Conservation (phyloP, 768 basidiomycete genomes). For the Obba rivulosa region DNA sequence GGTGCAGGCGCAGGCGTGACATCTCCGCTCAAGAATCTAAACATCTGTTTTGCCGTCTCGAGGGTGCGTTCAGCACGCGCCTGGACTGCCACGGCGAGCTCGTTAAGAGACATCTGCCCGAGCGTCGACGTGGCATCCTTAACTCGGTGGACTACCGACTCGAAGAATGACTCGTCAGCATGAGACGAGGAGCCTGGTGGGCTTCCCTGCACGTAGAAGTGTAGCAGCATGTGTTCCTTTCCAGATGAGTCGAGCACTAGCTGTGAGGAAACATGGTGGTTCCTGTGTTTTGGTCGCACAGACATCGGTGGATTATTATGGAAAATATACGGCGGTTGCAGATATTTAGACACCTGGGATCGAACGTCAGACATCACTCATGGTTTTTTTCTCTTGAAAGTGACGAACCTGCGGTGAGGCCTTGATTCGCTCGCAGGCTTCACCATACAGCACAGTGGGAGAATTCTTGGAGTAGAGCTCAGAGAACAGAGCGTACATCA, state of each 20-base stretch:
- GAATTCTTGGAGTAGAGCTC: constrained; percentile 88
- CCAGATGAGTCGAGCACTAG: constrained; percentile 68
- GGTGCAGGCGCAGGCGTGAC: constrained; percentile 33
- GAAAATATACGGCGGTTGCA: constrained; percentile 64
- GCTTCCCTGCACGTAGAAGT: constrained; percentile 72
- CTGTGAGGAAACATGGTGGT: constrained; percentile 76
- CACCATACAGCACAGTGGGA: constrained; percentile 72
- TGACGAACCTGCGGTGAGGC: constrained; percentile 38
- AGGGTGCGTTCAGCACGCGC: constrained; percentile 33
- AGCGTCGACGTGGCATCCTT: constrained; percentile 34
- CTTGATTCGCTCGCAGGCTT: constrained; percentile 47
- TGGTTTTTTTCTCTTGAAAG: no score
- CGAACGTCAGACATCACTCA: not conserved
- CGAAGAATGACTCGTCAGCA: constrained; percentile 21
- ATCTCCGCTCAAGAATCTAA: constrained; percentile 72
- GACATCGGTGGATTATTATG: constrained; percentile 80
- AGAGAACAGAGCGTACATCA: constrained; percentile 74
- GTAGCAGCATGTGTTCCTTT: constrained; percentile 78
- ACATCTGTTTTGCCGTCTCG: constrained; percentile 49
- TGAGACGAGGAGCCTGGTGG: constrained; percentile 32
- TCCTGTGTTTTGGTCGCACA: constrained; percentile 72
- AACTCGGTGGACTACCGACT: constrained; percentile 42
- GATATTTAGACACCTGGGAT: constrained; percentile 58
- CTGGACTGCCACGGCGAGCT: constrained; percentile 42
- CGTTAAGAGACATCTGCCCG: constrained; percentile 52